Conservation (phyloP, 148 eudicot species). For the Gaultheria prostrata region DNA sequence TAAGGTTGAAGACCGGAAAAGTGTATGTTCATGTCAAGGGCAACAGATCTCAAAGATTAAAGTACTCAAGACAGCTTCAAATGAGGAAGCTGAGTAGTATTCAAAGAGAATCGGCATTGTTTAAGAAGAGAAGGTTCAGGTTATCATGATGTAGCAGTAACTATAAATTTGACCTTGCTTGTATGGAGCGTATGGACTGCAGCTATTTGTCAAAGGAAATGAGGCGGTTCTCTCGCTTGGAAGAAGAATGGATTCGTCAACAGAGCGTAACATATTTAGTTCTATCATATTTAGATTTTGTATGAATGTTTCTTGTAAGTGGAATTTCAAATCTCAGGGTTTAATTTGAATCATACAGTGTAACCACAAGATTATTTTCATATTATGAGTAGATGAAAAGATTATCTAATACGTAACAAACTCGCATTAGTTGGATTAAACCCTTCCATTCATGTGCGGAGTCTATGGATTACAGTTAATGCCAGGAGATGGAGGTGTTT, state of each 20-base stretch:
- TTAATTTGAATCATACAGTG: not conserved
- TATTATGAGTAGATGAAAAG: not conserved
- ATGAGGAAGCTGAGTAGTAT: slow-evolving; percentile 13
- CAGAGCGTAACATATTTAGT: not conserved
- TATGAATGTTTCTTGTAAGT: not conserved
- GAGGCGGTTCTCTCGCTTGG: not conserved
- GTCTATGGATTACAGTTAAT: not conserved
- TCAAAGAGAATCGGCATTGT: not conserved
- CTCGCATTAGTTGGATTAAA: not conserved
- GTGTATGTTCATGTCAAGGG: slow-evolving; percentile 15
- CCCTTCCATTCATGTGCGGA: not conserved
- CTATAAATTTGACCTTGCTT: not conserved
- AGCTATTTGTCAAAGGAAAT: not conserved
- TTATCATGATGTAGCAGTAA: slow-evolving; percentile 2
- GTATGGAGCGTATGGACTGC: not conserved
- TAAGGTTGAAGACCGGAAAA: slow-evolving; percentile 12
- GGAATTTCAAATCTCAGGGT: slow-evolving; percentile 1
- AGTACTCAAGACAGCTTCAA: slow-evolving; percentile 16
- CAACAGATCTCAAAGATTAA: slow-evolving; percentile 18
- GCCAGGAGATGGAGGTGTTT: not conserved
- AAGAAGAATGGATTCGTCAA: not conserved
- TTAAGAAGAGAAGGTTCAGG: slow-evolving; percentile 18
- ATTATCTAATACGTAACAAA: not conserved
- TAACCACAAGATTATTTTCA: not conserved
- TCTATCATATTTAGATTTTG: not conserved